phyloP scores from a whole-genome alignment of 768 basidiomycete genomes.

The Auricularia auricula-judae region DNA sequence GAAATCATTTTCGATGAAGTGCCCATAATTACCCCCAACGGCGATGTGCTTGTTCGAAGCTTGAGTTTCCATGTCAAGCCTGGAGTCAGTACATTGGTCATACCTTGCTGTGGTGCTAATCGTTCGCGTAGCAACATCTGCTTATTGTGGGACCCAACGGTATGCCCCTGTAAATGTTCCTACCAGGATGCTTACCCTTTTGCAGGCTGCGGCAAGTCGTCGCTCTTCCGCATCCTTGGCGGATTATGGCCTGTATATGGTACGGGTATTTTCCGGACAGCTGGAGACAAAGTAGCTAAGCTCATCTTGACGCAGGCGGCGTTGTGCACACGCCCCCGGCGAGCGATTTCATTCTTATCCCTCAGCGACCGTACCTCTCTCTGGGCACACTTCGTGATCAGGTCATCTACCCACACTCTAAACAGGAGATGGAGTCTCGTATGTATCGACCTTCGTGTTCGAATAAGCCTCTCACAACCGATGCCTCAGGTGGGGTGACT shows the following conservation, averaged over 20 bases:
- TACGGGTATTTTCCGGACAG: slow-evolving; percentile 19
- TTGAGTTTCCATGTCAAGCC: slow-evolving; percentile 84
- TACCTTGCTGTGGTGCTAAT: slow-evolving; percentile 9
- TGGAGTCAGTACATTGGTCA: slow-evolving; percentile 42
- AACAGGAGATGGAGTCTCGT: slow-evolving; percentile 48
- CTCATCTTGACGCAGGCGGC: slow-evolving; percentile 32
- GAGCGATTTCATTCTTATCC: slow-evolving; percentile 85
- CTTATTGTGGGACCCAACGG: slow-evolving; percentile 94
- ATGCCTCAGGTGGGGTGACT: slow-evolving; percentile 44
- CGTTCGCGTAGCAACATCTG: slow-evolving; percentile 58
- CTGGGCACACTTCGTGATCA: slow-evolving; percentile 92
- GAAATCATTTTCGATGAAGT: slow-evolving; percentile 90
- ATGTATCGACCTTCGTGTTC: slow-evolving; percentile 10
- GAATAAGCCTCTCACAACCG: neutral
- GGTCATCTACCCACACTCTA: slow-evolving; percentile 88
- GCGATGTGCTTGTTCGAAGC: slow-evolving; percentile 76
- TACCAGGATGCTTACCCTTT: neutral
- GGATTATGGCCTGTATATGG: slow-evolving; percentile 89
- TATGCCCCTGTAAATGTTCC: slow-evolving; percentile 15
- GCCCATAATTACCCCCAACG: slow-evolving; percentile 93
- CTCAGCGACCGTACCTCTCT: slow-evolving; percentile 92
- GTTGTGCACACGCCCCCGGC: slow-evolving; percentile 83
- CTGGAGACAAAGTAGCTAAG: neutral
- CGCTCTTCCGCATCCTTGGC: slow-evolving; percentile 89
- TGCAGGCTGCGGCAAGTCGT: slow-evolving; percentile 76